Base-by-base conservation (phyloP, 139 green algal species). In the Monoraphidium neglectum region DNA sequence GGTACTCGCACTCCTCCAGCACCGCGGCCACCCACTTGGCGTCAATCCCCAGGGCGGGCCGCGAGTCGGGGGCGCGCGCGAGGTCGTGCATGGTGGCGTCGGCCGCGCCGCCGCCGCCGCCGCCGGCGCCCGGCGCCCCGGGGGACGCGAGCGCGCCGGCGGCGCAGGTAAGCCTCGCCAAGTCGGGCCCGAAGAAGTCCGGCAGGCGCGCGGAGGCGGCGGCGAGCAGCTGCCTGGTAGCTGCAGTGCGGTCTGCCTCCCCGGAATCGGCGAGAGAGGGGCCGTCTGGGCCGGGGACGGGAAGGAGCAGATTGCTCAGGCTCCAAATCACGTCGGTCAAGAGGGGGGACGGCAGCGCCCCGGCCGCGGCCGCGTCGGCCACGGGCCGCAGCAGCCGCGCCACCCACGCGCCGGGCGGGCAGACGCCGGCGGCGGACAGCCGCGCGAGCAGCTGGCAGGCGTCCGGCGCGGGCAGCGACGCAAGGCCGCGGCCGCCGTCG, bases 181-280 rank as follows among this genome's bases (percentile, higher is more conserved):
- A 56, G 61, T 87, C 78, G 23, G 78, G 83, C 33, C 57, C 83
- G 5, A 84, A 79, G 30, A 87, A 82, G 53, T 82, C 75, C 36
- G 82, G 70, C 23, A 79, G 35, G 2, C 59, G 24, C 24, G 38
- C 4, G 28, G 40, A n/a, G 30, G 26, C 65, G 24, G 75, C 66
- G 5, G 40, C 21, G n/a, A 80, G 65, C 24, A 80, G 53, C 24
- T 30, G 12, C 12, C 56, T 10, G 12, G 56, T 18, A 15, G 56
- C 56, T 10, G 56, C 56, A 5, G 56, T 6, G n/a, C 12, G 8
- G 56, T 32, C 56, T 10, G 10, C 10, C 12, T 6, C 56, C 24
- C 12, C 26, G 12, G n/a, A 5, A 18, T n/a, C n/a, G n/a, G n/a
- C n/a, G n/a, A n/a, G n/a, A n/a, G n/a, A n/a, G n/a, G n/a, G n/a